Evolutionary conservation across 352 stramenopile genomes (phyloP).

Genomic region (Phytophthora cajani): DNA sequence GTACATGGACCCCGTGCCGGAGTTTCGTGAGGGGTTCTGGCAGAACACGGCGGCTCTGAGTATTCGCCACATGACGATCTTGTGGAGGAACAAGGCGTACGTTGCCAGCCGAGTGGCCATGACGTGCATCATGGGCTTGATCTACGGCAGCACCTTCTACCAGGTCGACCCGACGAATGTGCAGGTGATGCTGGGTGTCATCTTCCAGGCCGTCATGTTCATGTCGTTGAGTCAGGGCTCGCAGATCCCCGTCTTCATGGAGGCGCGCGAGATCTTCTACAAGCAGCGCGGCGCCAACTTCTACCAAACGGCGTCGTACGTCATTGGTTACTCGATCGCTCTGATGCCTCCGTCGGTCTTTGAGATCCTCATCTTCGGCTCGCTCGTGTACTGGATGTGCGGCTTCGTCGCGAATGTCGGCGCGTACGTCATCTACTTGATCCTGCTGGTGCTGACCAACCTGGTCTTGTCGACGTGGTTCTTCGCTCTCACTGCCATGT

Average conservation of each 20-base stretch:
- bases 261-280: slow-evolving; percentile 23
- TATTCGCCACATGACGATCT: slow-evolving; percentile 56
- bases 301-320: slow-evolving; percentile 18
- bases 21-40: slow-evolving; percentile 29
- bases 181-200: slow-evolving; percentile 23
- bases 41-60: slow-evolving; percentile 26
- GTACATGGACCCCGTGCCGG: slow-evolving; percentile 23
- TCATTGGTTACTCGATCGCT: slow-evolving; percentile 15
- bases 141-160: slow-evolving; percentile 18
- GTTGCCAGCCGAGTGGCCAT: slow-evolving; percentile 28
- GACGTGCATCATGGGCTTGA: slow-evolving; percentile 21
- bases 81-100: slow-evolving; percentile 39
- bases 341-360: slow-evolving; percentile 17
- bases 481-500: slow-evolving; percentile 13
- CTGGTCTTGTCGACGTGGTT: slow-evolving; percentile 20
- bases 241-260: slow-evolving; percentile 22
- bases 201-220: slow-evolving; percentile 21
- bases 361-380: slow-evolving; percentile 61
- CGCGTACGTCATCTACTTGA: slow-evolving; percentile 19
- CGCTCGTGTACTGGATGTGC: slow-evolving; percentile 83
- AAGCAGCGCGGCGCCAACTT: slow-evolving; percentile 19
- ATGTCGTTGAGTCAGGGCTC: slow-evolving; percentile 23
- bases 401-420: slow-evolving; percentile 42
- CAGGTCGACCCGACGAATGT: slow-evolving; percentile 16
- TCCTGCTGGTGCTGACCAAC: slow-evolving; percentile 14